These are phyloP conservation scores for Cutaneotrichosporon cyanovorans DNA, from an alignment of 1,284 basidiomycete genomes.

Conservation along the genomic window DNA sequence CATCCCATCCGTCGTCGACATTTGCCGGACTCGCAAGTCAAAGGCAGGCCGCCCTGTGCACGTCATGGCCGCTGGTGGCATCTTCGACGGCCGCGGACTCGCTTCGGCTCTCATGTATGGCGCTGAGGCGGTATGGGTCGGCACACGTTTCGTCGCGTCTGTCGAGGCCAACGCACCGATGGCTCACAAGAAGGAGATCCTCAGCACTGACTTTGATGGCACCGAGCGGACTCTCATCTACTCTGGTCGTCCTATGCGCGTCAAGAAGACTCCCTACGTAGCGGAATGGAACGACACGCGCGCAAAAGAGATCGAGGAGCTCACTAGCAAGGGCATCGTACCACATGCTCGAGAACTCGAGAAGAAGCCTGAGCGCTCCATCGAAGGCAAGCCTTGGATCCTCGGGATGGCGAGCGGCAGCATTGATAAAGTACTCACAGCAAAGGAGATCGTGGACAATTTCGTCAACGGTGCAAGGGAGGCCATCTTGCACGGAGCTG, in stretches of 20 bases:
- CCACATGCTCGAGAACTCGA: conserved; percentile 65
- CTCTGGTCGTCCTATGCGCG: conserved; percentile 77
- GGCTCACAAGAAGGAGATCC: conserved; percentile 64
- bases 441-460: conserved; percentile 67
- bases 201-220: conserved; percentile 37
- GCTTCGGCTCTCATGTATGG: conserved; percentile 78
- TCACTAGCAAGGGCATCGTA: conserved; percentile 67
- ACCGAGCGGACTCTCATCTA: conserved; percentile 72
- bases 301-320: conserved; percentile 50
- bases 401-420: conserved; percentile 73
- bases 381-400: conserved; percentile 60
- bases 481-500: too few relatives aligned
- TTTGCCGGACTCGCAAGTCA: conserved; percentile 61
- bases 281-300: conserved; percentile 55
- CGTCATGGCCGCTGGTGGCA: conserved; percentile 76
- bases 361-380: conserved; percentile 65
- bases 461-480: conserved; percentile 51
- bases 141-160: conserved; percentile 78
- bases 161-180: conserved; percentile 62
- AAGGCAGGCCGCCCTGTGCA: conserved; percentile 69
- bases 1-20: conserved; percentile 67
- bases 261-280: conserved; percentile 70
- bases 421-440: conserved; percentile 69
- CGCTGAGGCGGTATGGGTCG: conserved; percentile 80
- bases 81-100: conserved; percentile 75